Evolutionary conservation across 495 filamentous ascomycete genomes (phyloP).

Genomic region (Rhypophila decipiens): DNA sequence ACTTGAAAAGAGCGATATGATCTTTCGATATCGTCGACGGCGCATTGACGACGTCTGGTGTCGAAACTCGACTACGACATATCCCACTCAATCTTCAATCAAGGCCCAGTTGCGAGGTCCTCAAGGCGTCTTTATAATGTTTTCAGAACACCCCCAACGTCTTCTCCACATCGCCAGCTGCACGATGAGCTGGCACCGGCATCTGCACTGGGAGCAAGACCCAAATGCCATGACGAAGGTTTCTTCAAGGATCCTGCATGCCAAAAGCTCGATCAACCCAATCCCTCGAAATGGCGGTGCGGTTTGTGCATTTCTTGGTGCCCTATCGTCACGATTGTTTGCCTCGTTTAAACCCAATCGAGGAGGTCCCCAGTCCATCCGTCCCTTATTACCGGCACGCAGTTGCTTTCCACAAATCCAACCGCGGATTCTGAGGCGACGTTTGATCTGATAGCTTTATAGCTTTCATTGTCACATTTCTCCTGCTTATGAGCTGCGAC

Average conservation of each 20-base stretch:
- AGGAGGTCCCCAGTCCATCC: too few relatives aligned
- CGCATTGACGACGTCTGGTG: neutral
- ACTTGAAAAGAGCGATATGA: slow-evolving; percentile 7
- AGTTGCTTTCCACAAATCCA: too few relatives aligned
- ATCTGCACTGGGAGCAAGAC: slow-evolving; percentile 1
- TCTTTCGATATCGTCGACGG: neutral
- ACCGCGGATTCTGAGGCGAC: too few relatives aligned
- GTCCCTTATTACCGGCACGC: too few relatives aligned
- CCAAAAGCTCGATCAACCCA: slow-evolving; percentile 24
- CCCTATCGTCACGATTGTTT: too few relatives aligned
- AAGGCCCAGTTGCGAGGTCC: slow-evolving; percentile 1
- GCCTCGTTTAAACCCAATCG: too few relatives aligned
- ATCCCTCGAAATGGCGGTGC: too few relatives aligned
- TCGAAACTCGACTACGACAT: neutral
- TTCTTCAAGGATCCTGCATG: slow-evolving; percentile 19
- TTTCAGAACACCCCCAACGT: slow-evolving; percentile 10
- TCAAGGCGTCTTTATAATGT: slow-evolving; percentile 20
- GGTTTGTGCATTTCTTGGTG: too few relatives aligned
- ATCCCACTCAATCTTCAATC: neutral
- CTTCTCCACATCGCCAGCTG: slow-evolving; percentile 28
- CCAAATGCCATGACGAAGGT: slow-evolving; percentile 12
- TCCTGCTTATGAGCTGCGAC: too few relatives aligned
- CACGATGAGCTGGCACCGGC: slow-evolving; percentile 35
- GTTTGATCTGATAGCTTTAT: too few relatives aligned
- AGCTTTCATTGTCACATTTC: too few relatives aligned